Evolutionary conservation across 768 basidiomycete species (phyloP).

Genomic region (Dioszegia hungarica): DNA sequence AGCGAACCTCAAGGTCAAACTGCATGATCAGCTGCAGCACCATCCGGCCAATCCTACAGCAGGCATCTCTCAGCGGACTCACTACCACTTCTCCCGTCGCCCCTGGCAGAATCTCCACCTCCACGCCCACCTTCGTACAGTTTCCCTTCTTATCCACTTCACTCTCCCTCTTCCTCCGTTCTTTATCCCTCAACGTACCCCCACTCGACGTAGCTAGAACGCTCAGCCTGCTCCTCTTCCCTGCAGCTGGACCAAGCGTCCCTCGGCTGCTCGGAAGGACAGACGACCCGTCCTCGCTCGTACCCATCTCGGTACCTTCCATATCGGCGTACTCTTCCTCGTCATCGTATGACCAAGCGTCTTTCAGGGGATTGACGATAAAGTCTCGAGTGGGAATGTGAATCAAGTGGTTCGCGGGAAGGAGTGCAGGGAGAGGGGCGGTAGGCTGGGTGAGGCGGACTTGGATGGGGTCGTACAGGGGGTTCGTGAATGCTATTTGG

Average conservation of each 20-base stretch:
- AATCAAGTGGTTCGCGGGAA: conserved; percentile 45
- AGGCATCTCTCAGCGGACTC: conserved; percentile 32
- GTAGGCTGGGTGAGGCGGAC: conserved; percentile 65
- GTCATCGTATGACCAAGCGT: conserved; percentile 97
- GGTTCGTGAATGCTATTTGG: conserved; percentile 87
- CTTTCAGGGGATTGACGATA: conserved; percentile 81
- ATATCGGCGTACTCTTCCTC: conserved; percentile 54
- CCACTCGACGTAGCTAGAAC: conserved; percentile 4
- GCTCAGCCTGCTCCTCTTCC: conserved; percentile 27
- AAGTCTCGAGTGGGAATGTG: conserved; percentile 74
- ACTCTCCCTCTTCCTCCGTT: conserved; percentile 55
- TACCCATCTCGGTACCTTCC: conserved; percentile 52
- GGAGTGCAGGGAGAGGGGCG: conserved; percentile 48
- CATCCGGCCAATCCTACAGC: too few species aligned
- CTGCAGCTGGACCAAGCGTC: background rate
- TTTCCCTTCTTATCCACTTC: conserved; percentile 87
- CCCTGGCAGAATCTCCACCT: conserved; percentile 77
- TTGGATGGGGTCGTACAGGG: conserved; percentile 90
- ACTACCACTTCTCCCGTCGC: conserved; percentile 76
- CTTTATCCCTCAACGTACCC: conserved; percentile 13
- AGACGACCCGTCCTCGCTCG: conserved; percentile 37
- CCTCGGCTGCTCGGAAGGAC: background rate
- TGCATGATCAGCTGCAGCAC: conserved; percentile 44
- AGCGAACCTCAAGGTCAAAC: conserved; percentile 92
- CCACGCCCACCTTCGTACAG: conserved; percentile 78